phyloP scores from a whole-genome alignment of 441 rosid species.

The Brassica hybrid region DNA sequence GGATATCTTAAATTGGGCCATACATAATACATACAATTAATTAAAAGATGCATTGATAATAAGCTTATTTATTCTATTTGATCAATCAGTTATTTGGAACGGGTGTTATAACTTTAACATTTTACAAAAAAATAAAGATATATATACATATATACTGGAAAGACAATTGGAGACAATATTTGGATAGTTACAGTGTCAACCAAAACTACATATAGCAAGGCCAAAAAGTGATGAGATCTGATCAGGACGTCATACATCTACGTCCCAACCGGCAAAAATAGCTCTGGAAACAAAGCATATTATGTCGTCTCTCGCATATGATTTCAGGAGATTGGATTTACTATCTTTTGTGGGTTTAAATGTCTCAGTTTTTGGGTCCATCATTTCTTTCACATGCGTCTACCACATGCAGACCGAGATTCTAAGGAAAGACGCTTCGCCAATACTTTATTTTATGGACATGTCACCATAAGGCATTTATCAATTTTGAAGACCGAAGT shows the following conservation, averaged over 20 bases:
- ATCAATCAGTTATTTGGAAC: constrained; percentile 18
- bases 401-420: constrained; percentile 2
- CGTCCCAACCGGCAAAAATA: constrained; percentile 4
- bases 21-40: constrained; percentile 13
- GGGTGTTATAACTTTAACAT: constrained; percentile 13
- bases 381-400: not conserved
- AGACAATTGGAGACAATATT: not conserved
- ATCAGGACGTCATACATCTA: constrained; percentile 1
- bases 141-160: not conserved
- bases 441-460: not conserved
- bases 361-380: constrained; percentile 5
- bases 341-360: not conserved
- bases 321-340: constrained; percentile 7
- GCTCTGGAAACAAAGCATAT: not conserved
- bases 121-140: not conserved
- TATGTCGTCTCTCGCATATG: not conserved
- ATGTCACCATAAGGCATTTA: not conserved
- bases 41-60: constrained; percentile 12
- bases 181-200: not conserved
- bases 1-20: constrained; percentile 32
- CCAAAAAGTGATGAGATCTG: constrained; percentile 2
- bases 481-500: not conserved
- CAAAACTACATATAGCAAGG: constrained; percentile 4
- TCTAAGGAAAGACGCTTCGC: not conserved
- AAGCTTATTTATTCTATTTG: constrained; percentile 8